Conservation (phyloP, 768 basidiomycete species). For the Candolleomyces aberdarensis region DNA sequence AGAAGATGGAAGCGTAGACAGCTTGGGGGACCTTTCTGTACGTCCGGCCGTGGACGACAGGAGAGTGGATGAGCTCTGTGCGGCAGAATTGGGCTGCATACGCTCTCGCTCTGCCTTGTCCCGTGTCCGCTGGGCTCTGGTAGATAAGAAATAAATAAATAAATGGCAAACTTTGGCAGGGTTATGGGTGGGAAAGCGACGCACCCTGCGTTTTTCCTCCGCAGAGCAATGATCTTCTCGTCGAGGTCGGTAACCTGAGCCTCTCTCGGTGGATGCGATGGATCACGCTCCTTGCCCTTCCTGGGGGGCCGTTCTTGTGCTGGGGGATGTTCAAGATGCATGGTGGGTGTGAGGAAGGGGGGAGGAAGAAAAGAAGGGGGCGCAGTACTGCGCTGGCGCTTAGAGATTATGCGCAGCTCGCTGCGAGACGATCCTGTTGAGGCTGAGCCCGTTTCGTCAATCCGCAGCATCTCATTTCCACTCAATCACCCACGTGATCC, state of each 20-base stretch:
- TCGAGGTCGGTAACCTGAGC: slow-evolving; percentile 45
- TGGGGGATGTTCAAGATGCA: slow-evolving; percentile 20
- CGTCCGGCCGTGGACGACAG: slow-evolving; percentile 16
- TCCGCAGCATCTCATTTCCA: no score
- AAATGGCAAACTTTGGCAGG: neutral
- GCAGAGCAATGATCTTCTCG: slow-evolving; percentile 64
- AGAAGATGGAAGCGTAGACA: slow-evolving; percentile 19
- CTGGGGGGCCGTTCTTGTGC: slow-evolving; percentile 23
- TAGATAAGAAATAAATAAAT: slow-evolving; percentile 8
- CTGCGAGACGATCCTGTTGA: no score
- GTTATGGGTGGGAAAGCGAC: slow-evolving; percentile 17
- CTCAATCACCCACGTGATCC: no score
- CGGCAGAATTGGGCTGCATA: slow-evolving; percentile 21
- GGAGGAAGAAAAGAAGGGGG: slow-evolving; percentile 9
- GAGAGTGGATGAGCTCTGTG: slow-evolving; percentile 20
- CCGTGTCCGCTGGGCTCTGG: slow-evolving; percentile 43
- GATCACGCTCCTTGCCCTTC: slow-evolving; percentile 43
- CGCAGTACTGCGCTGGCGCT: slow-evolving; percentile 20
- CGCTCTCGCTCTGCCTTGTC: slow-evolving; percentile 45
- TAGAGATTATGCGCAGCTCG: slow-evolving; percentile 18
- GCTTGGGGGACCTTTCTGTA: slow-evolving; percentile 29
- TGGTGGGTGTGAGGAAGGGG: slow-evolving; percentile 19
- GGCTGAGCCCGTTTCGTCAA: no score
- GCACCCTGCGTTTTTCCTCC: slow-evolving; percentile 61
- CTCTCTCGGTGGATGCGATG: slow-evolving; percentile 19